These are phyloP conservation scores for Blastomyces parvus DNA, from an alignment of 2,329 filamentous ascomycete species.

Conservation along the genomic window DNA sequence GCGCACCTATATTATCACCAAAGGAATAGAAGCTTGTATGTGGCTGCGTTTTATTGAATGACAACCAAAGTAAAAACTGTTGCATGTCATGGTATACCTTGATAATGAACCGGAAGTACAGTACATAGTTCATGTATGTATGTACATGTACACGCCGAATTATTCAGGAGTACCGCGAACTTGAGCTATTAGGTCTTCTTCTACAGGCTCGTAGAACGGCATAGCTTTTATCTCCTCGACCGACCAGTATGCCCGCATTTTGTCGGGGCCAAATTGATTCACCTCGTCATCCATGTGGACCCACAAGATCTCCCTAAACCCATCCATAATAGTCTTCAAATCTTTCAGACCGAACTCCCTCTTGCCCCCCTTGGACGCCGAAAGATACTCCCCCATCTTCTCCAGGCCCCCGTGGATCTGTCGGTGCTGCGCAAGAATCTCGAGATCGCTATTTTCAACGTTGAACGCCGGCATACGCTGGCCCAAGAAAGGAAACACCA, in stretches of 20 bases:
- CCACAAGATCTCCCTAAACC: slow-evolving; percentile 71
- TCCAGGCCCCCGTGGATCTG: slow-evolving; percentile 71
- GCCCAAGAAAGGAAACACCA: slow-evolving; percentile 71
- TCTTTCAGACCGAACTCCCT: slow-evolving; percentile 46
- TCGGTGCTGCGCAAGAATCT: slow-evolving; percentile 64
- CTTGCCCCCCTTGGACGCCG: slow-evolving; percentile 54
- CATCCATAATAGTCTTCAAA: slow-evolving; percentile 63
- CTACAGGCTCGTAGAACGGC: slow-evolving; percentile 47
- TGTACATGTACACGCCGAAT: not conserved
- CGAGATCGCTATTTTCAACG: slow-evolving; percentile 40
- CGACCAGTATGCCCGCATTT: slow-evolving; percentile 78
- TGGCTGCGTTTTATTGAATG: not conserved
- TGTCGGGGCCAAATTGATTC: slow-evolving; percentile 64
- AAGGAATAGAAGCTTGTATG: not conserved
- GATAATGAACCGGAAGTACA: not conserved
- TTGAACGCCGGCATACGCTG: slow-evolving; percentile 69
- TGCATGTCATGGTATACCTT: not conserved
- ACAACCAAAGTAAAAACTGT: not conserved
- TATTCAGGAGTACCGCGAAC: not conserved
- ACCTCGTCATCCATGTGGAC: slow-evolving; percentile 80
- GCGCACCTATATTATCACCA: not conserved
- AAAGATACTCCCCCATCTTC: slow-evolving; percentile 52
- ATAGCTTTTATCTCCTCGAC: slow-evolving; percentile 62
- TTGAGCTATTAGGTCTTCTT: not conserved
- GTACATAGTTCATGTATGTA: not conserved